Evolutionary conservation across 2,329 filamentous ascomycete genomes (phyloP).

Genomic region (Botrytis tulipae): DNA sequence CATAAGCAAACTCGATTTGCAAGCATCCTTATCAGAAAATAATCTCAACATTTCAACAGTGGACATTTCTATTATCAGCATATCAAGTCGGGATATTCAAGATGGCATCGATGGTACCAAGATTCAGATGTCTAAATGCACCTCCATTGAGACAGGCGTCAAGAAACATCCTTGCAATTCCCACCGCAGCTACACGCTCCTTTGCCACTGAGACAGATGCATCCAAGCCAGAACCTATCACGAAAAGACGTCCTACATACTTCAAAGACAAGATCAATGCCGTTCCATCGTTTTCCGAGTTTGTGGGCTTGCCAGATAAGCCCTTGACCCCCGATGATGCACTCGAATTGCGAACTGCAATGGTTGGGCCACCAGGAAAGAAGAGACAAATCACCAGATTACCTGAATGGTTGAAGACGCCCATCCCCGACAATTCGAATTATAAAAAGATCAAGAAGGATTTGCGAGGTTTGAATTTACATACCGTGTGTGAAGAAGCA

Average conservation of each 20-base stretch:
- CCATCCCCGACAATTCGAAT: constrained; percentile 79
- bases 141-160: constrained; percentile 32
- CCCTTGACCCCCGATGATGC: constrained; percentile 53
- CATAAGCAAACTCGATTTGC: constrained; percentile 6
- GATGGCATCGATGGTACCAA: constrained; percentile 33
- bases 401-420: constrained; percentile 93
- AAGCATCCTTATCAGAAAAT: constrained; percentile 19
- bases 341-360: constrained; percentile 58
- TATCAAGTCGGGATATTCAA: background rate
- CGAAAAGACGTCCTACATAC: constrained; percentile 38
- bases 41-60: constrained; percentile 15
- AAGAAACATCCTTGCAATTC: constrained; percentile 26
- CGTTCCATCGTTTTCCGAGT: constrained; percentile 59
- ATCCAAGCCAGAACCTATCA: constrained; percentile 26
- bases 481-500: constrained; percentile 97
- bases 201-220: constrained; percentile 38
- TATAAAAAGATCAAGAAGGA: constrained; percentile 96
- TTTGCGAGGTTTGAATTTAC: constrained; percentile 80
- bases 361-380: constrained; percentile 62
- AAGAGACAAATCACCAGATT: constrained; percentile 69
- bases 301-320: constrained; percentile 47
- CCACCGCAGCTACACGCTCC: constrained; percentile 27
- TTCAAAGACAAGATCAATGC: constrained; percentile 40
- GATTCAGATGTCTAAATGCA: constrained; percentile 36
- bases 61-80: background rate